Base-by-base conservation (phyloP, 2,329 filamentous ascomycete genomes). In the Stemphylium beticola region DNA sequence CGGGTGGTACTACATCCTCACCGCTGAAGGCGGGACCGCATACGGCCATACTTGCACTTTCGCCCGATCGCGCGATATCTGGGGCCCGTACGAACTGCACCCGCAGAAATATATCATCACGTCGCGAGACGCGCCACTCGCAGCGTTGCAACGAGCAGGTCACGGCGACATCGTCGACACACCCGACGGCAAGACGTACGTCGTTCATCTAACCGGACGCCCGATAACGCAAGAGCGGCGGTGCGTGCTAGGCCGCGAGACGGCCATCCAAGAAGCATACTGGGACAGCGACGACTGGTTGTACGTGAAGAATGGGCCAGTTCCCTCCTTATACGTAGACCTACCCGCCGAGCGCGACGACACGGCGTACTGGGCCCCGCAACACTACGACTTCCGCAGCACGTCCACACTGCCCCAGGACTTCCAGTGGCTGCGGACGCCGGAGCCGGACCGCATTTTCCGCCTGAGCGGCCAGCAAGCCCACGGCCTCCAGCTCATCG, bases 211-310 rank as follows among this genome's bases (percentile, higher is more conserved):
- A 2, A 64, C 67, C 1, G 72, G 72, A 2, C 70, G 74, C 2
- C 72, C 73, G 4, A 73, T 60, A 2, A 74, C 72, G 3, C 66
- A 74, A 34, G 53, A 57, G 15, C 63, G 69, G 4, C 67, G 71
- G 11, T 75, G 72, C 43, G 71, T 75, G 17, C 66, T 76, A 7
- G 74, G 74, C 3, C 71, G 74, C 4, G 74, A 76, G 44, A 68
- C 64, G 2, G 63, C 65, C 0, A 83, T 87, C 17, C 85, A 87
- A 61, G 82, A 86, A 60, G 83, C 81, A 0, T 82, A 79, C 66
- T 87, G 85, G 85, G 58, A 54, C n/a, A 74, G 82, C 10, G 83
- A 87, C 40, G 85, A 84, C 63, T 87, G 85, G 85, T 76, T 87
- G 4, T 86, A 86, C 55, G 76, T 87, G 39, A 86, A 86, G 68